Base-by-base conservation (phyloP, 371 early-diverging fungal genomes). In the Mucor irregularis region DNA sequence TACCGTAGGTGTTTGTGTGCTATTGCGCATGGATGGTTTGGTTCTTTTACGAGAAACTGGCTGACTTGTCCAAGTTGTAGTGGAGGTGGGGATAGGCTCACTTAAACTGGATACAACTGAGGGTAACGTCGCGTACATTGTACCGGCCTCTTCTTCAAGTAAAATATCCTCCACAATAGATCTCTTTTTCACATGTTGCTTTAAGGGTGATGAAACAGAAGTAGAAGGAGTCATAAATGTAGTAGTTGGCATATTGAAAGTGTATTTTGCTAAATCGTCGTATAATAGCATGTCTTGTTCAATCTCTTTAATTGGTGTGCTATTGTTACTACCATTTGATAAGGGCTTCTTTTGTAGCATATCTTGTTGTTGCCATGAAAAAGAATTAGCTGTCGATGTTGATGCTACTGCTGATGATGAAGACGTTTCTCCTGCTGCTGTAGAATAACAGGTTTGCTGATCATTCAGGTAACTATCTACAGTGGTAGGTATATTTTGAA, bases 31-130 rank as follows among this genome's bases (percentile, higher is more conserved):
- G 26, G 42, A 42, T 9, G 57, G 49, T 49, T 56, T 56, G 9
- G 31, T 49, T 24, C 57, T 21, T 31, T 56, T 56, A 30, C 57
- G 39, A 31, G 35, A 35, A 37, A 31, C 21, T 21, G 11, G 42
- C 3, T 24, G n/a, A 26, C 46, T 29, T 17, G 17, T 24, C 8
- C n/a, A n/a, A n/a, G n/a, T n/a, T n/a, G n/a, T n/a, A n/a, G n/a
- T n/a, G n/a, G 46, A 29, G 7, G 25, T 50, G 19, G 49, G 55
- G 2, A 42, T 53, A 29, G 61, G 55, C 17, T 61, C 61, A 17
- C 61, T 61, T n/a, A 48, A 16, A 28, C 61, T 61, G 13, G 61
- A 48, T 4, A 39, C 61, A 28, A 54, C 53, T 19, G 43, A 54
- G n/a, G 55, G 48, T 26, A 40, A 44, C n/a, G n/a, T n/a, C n/a